These are phyloP conservation scores for Elymus sibiricus DNA, from an alignment of 176 grass and related monocot genomes.

Conservation along the genomic window DNA sequence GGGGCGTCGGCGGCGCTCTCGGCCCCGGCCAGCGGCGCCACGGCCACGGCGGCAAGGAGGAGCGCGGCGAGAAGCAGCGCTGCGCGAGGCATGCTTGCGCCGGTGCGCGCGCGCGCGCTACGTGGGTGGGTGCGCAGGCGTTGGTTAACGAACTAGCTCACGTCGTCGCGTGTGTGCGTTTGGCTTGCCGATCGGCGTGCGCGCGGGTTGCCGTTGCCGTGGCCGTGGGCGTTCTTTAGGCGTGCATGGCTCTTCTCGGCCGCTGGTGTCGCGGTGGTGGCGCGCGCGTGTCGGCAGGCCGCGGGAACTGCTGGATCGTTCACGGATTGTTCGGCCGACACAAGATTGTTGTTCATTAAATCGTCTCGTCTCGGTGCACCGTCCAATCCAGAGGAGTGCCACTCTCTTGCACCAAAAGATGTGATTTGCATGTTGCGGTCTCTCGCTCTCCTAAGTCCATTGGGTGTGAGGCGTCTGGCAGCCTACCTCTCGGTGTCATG, in stretches of 20 bases:
- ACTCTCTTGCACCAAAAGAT: constrained; percentile 13
- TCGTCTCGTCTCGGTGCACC: neutral
- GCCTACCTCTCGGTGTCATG: too few species aligned
- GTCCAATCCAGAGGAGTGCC: neutral
- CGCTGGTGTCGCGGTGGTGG: constrained; percentile 5
- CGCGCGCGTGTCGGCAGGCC: neutral
- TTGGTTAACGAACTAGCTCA: too few species aligned
- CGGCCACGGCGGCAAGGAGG: constrained; percentile 16
- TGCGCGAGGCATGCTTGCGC: neutral
- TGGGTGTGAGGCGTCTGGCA: too few species aligned
- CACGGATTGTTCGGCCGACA: neutral
- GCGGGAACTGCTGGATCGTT: neutral
- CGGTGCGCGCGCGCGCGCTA: neutral
- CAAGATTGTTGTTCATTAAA: neutral
- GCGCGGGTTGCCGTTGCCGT: neutral
- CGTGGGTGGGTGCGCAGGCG: too few species aligned
- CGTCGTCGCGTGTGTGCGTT: too few species aligned
- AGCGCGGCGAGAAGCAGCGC: neutral
- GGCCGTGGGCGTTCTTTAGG: neutral
- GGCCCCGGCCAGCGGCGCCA: constrained; percentile 5
- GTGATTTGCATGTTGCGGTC: too few species aligned
- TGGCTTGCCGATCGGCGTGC: neutral
- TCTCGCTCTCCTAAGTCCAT: too few species aligned
- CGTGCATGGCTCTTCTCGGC: neutral
- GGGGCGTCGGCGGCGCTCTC: neutral